Conservation (phyloP, 2,329 filamentous ascomycete species). For the Xylaria digitata region DNA sequence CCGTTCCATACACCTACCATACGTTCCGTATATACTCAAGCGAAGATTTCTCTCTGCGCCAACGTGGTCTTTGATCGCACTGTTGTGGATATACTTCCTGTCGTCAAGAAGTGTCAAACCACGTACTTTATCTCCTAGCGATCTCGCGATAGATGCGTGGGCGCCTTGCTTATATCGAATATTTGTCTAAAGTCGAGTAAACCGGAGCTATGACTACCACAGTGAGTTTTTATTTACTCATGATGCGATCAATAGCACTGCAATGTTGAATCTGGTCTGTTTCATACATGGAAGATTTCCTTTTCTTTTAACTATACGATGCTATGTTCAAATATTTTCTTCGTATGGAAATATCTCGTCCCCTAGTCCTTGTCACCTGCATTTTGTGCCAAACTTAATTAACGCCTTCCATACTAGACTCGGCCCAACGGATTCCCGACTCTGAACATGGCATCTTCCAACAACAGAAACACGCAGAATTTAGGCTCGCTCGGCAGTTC, state of each 20-base stretch:
- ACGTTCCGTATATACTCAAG: constrained; percentile 39
- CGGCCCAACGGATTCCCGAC: constrained; percentile 51
- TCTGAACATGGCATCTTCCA: constrained; percentile 51
- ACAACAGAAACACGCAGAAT: constrained; percentile 51
- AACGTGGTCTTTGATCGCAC: constrained; percentile 6
- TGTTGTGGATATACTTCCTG: neutral
- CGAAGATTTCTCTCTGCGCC: constrained; percentile 1
- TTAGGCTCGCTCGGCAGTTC: constrained; percentile 55
- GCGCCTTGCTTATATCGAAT: neutral
- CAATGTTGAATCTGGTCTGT: neutral
- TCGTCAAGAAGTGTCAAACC: neutral
- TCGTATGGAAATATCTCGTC: neutral
- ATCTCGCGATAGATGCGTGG: neutral
- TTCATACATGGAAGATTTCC: neutral
- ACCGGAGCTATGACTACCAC: constrained; percentile 45
- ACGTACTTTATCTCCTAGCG: neutral
- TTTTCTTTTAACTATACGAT: neutral
- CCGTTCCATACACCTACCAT: constrained; percentile 26
- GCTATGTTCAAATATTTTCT: neutral
- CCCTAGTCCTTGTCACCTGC: neutral
- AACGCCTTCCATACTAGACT: constrained; percentile 35
- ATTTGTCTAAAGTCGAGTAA: constrained; percentile 10
- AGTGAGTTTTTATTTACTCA: constrained; percentile 40
- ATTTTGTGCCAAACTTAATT: constrained; percentile 7
- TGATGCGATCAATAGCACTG: neutral